Base-by-base conservation (phyloP, 768 basidiomycete genomes). In the Nidularia pulvinata region DNA sequence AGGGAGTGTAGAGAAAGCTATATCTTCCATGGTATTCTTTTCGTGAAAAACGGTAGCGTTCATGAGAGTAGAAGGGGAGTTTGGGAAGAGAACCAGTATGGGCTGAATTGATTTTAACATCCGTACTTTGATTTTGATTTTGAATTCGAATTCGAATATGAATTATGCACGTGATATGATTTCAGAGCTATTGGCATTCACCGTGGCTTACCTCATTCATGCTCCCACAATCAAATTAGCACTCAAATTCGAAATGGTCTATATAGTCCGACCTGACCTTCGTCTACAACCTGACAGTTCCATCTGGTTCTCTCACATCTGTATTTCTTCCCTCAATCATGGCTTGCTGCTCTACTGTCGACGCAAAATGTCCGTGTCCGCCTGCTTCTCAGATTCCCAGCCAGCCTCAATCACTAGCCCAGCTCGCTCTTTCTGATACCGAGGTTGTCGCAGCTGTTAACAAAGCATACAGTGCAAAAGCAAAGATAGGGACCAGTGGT, bases 391-490 rank as follows among this genome's bases (percentile, higher is more conserved):
- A 9, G 13, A 46, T 13, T 14, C 7, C 48, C 48, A 42, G 37
- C 25, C 49, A 7, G 7, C 37, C 37, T 9, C n/a, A 19, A 50
- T 36, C 46, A 16, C 43, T 39, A 19, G 19, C 19, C 19, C 19
- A 19, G 19, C 19, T 19, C 19, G 19, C 19, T 19, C 19, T 19
- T 19, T 19, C 19, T 19, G 55, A 53, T 49, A 9, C 32, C 3
- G 59, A 60, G 14, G 58, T 70, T 35, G 48, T 68, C 13, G 52
- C 62, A 11, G 48, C 56, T 10, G 63, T 74, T 25, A 64, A 69
- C 9, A 60, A 60, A 14, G 63, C 67, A 0, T 74, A 74, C 54
- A 71, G 71, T 19, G 60, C 63, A 13, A 57, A 60, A 33, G 70
- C 73, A 2, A 53, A 56, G 34, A 55, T 55, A 16, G 67, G 67